Conservation (phyloP, 2,329 filamentous ascomycete species). For the Claviceps citrina region DNA sequence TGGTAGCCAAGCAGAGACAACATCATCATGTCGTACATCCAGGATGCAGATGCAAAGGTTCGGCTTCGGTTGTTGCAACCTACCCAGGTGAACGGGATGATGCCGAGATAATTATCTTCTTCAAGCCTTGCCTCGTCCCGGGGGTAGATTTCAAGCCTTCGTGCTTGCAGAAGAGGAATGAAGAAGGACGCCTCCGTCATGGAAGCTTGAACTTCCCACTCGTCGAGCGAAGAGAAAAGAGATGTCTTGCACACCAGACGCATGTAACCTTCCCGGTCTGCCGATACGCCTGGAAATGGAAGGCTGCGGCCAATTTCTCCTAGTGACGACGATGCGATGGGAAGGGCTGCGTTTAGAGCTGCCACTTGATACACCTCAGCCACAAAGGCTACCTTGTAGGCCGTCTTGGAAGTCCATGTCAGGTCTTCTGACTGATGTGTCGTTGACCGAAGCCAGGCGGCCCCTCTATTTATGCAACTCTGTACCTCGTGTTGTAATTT, state of each 20-base stretch:
- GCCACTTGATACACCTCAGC: conserved; percentile 7
- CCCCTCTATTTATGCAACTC: conserved; percentile 3
- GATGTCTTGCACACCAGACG: neutral
- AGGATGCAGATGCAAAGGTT: neutral
- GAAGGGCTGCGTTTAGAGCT: conserved; percentile 3
- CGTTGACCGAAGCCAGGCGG: conserved; percentile 3
- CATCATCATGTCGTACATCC: conserved; percentile 7
- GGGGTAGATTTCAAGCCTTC: neutral
- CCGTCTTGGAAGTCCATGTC: conserved; percentile 10
- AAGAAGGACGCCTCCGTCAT: conserved; percentile 3
- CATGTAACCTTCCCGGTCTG: neutral
- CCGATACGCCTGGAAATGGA: neutral
- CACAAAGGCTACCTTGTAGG: conserved; percentile 5
- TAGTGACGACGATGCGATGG: too few relatives aligned
- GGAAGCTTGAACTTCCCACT: conserved; percentile 2
- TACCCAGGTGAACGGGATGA: conserved; percentile 7
- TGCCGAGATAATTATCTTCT: conserved; percentile 5
- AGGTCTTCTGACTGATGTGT: neutral
- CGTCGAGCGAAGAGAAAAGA: neutral
- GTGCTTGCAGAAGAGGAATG: neutral
- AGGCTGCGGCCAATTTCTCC: neutral
- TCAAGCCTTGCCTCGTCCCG: neutral
- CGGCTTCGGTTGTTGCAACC: conserved; percentile 2
- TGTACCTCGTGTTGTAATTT: conserved; percentile 2
- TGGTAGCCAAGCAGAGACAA: conserved; percentile 5